A percentile compares a stretch with the other conserved stretches of the same genome.
Conservation (phyloP, 441 rosid species). For the Aquilaria agallochum region DNA sequence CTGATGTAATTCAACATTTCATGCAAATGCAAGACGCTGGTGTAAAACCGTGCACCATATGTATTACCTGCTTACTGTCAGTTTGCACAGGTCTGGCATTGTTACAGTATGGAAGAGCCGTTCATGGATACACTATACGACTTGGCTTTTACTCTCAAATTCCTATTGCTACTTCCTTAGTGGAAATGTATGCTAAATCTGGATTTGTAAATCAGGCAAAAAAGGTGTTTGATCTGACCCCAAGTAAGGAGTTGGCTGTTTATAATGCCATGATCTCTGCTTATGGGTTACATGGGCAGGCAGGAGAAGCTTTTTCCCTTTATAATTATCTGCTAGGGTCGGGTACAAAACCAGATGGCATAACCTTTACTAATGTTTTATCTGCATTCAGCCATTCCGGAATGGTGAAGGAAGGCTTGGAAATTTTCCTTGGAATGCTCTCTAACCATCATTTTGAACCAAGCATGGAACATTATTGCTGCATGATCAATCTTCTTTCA, state of each 20-base stretch:
- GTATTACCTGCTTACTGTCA: constrained; percentile 45
- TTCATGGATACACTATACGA: constrained; percentile 52
- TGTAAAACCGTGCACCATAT: constrained; percentile 37
- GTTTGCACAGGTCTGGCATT: constrained; percentile 41
- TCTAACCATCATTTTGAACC: constrained; percentile 25
- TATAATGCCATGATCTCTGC: constrained; percentile 52
- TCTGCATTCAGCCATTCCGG: constrained; percentile 42
- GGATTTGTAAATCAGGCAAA: constrained; percentile 42
- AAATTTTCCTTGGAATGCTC: constrained; percentile 32
- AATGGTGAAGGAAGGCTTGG: constrained; percentile 34
- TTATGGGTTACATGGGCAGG: constrained; percentile 35
- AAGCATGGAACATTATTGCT: constrained; percentile 51
- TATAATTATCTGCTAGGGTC: constrained; percentile 23
- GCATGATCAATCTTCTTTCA: constrained; percentile 37
- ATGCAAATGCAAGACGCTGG: constrained; percentile 56
- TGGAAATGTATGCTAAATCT: constrained; percentile 63
- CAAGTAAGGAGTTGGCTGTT: constrained; percentile 27
- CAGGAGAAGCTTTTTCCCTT: constrained; percentile 30
- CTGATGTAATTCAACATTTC: constrained; percentile 39
- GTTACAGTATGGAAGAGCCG: constrained; percentile 40
- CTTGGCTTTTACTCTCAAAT: constrained; percentile 24
- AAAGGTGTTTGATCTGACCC: constrained; percentile 26
- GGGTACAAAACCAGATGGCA: constrained; percentile 39
- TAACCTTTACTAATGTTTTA: constrained; percentile 41
- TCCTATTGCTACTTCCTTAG: constrained; percentile 40